Evolutionary conservation across 2,329 filamentous ascomycete species (phyloP).

Genomic region (Macrophomina pseudophaseolina): DNA sequence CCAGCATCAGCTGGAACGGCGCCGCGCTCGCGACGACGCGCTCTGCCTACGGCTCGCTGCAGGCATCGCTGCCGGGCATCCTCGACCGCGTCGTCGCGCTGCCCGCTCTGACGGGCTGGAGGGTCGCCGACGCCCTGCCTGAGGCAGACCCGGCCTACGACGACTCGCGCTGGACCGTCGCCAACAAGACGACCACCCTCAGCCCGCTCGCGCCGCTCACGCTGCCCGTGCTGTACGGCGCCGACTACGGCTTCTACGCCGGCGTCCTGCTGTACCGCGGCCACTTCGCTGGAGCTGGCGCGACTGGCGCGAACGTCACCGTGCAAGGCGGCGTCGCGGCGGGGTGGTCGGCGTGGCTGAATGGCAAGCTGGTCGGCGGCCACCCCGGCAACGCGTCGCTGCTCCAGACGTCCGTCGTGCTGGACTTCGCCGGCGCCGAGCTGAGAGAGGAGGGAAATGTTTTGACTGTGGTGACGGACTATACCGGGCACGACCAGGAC

Average conservation of each 20-base stretch:
- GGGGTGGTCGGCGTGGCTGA: conserved; percentile 64
- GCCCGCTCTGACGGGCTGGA: conserved; percentile 53
- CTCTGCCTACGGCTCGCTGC: conserved; percentile 42
- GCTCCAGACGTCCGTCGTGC: conserved; percentile 44
- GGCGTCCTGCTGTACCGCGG: conserved; percentile 50
- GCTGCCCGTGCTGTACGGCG: conserved; percentile 48
- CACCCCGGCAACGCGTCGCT: conserved; percentile 57
- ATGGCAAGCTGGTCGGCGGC: conserved; percentile 62
- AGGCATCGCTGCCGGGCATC: conserved; percentile 9
- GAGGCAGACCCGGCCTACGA: conserved; percentile 54
- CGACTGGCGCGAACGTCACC: conserved; percentile 55
- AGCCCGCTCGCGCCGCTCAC: conserved; percentile 46
- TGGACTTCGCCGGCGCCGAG: conserved; percentile 60
- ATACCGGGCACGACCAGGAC: conserved; percentile 65
- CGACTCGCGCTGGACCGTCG: conserved; percentile 51
- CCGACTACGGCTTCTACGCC: conserved; percentile 51
- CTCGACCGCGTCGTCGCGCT: conserved; percentile 33
- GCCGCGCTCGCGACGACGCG: conserved; percentile 36
- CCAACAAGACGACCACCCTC: conserved; percentile 39
- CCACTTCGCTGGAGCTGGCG: conserved; percentile 41
- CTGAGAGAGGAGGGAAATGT: conserved; percentile 48
- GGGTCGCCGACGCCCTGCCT: conserved; percentile 55
- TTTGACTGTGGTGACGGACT: conserved; percentile 63
- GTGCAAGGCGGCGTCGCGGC: conserved; percentile 61
- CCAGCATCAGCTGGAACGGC: conserved; percentile 47